Base-by-base conservation (phyloP, 2,329 filamentous ascomycete genomes). In the Phialemonium atrogriseum region DNA sequence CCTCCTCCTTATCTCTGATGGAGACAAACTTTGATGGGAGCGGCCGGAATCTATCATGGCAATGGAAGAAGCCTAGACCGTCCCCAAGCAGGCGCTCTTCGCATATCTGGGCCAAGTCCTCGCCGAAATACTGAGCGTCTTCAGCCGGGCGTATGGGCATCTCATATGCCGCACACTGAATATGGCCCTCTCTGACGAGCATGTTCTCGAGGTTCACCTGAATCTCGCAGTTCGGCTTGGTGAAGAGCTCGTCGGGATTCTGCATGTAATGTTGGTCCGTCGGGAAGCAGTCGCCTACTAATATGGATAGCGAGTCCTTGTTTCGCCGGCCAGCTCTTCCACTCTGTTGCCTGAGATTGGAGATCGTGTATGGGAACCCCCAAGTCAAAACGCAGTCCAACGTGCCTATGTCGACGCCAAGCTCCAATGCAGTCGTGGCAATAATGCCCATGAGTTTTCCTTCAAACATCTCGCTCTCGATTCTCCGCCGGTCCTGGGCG, bases 251-350 rank as follows among this genome's bases (percentile, higher is more conserved):
- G 39, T 91, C 81, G 0, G 91, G 91, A 42, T 96, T 94, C 39
- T 84, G 77, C 91, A 98, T 98, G 56, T 93, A 98, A 51, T 93
- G 79, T 51, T 98, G 91, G 52, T 98, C 91, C 0, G 85, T 86
- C 3, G 88, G 79, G 43, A 91, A 94, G 41, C 78, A 78, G 50
- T 95, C 88, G 3, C 88, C 91, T 1, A 98, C 76, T 1, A 98
- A 64, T 3, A 98, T 77, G 0, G 87, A 93, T 3, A 98, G 65
- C 0, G 88, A 94, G 54, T 98, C 91, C 49, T 85, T 93, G 51
- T 95, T 95, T 37, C 89, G 73, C 37, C 91, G 75, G 10, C 91
- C 91, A 13, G 91, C 91, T 47, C 91, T 77, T 10, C 91, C 91
- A 47, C 86, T 94, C 55, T 98, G 91, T 53, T 98, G 91, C 8